Percentiles rank a stretch among this genome's conserved stretches.
Evolutionary conservation across 1,284 basidiomycete genomes (phyloP).

Genomic region (Heterobasidion irregulare): DNA sequence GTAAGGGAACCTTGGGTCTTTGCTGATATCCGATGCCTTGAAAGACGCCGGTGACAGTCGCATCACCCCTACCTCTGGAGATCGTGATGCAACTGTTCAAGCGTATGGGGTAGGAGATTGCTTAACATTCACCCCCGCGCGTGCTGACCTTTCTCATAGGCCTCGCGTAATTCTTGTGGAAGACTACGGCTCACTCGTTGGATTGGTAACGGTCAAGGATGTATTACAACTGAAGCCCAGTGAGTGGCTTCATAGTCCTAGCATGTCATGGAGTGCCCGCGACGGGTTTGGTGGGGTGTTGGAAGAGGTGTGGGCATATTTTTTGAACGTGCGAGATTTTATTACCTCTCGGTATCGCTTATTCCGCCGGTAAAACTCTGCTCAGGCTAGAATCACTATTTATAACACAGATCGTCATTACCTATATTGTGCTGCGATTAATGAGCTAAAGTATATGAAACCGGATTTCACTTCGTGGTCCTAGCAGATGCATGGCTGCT

Average conservation of each 20-base stretch:
- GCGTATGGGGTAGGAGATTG: constrained; percentile 75
- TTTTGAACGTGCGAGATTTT: constrained; percentile 13
- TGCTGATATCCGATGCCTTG: constrained; percentile 2
- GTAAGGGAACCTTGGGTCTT: not conserved
- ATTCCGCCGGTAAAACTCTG: constrained; percentile 5
- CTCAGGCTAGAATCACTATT: not conserved
- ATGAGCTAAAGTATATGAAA: too few species aligned
- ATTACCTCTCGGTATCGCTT: constrained; percentile 8
- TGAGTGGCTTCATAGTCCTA: constrained; percentile 25
- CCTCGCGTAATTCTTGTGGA: constrained; percentile 93
- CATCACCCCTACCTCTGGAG: constrained; percentile 89
- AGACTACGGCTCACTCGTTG: constrained; percentile 73
- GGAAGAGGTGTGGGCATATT: constrained; percentile 53
- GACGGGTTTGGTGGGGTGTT: constrained; percentile 55
- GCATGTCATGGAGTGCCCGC: constrained; percentile 43
- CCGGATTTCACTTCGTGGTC: too few species aligned
- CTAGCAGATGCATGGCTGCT: too few species aligned
- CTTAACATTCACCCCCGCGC: not conserved
- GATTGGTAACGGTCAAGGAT: constrained; percentile 94
- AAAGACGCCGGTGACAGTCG: constrained; percentile 88
- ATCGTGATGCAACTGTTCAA: constrained; percentile 97
- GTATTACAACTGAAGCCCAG: constrained; percentile 74
- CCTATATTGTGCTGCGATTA: too few species aligned
- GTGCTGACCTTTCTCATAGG: constrained; percentile 29
- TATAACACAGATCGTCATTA: not conserved